Conservation (phyloP, 2,329 filamentous ascomycete genomes). For the Chaetomium strumarium region DNA sequence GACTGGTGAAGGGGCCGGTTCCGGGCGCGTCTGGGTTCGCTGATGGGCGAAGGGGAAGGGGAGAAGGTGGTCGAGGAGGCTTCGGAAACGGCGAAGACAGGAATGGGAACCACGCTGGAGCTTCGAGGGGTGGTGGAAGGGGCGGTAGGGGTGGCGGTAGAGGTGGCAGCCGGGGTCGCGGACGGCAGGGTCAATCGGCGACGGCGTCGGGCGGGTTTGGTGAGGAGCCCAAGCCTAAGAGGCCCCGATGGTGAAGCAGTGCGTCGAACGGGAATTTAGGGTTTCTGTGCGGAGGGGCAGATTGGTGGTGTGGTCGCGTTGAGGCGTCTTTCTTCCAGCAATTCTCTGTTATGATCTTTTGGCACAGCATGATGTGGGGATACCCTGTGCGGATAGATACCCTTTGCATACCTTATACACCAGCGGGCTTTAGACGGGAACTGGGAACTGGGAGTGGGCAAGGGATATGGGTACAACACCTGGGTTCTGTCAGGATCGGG, state of each 20-base stretch:
- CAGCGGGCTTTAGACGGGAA: no score
- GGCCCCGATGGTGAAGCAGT: constrained; percentile 6
- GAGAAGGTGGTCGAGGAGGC: no score
- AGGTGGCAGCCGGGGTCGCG: neutral
- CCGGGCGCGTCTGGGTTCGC: neutral
- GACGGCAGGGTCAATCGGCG: neutral
- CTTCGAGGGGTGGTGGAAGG: neutral
- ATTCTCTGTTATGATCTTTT: neutral
- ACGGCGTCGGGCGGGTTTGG: neutral
- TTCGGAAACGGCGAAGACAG: neutral
- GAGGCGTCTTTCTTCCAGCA: neutral
- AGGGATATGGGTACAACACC: no score
- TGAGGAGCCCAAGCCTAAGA: constrained; percentile 17
- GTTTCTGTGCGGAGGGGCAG: neutral
- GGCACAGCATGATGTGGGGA: no score
- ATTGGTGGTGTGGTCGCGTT: neutral
- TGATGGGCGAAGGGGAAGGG: neutral
- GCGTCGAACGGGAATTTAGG: no score
- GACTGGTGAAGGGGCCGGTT: neutral
- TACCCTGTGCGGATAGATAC: no score
- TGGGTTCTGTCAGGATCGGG: no score
- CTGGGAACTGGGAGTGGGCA: no score
- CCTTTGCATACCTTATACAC: no score
- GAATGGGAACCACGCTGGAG: neutral
- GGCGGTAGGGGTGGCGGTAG: neutral